Evolutionary conservation across 73 alveolate species (phyloP), one percentile per base, ranked within the genome.

Genomic region (Stentor coeruleus): DNA sequence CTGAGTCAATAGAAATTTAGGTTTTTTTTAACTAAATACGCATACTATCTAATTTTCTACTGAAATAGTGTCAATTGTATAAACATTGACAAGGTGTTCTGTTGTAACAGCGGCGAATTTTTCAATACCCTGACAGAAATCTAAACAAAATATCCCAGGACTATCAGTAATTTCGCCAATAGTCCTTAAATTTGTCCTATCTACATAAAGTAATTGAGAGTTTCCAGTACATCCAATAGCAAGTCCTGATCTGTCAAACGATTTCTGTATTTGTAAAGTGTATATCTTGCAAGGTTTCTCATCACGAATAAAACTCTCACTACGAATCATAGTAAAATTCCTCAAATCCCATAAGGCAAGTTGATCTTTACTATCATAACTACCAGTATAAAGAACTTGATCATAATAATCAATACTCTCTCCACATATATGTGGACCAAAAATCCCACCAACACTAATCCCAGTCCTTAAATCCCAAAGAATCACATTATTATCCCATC

Each of bases 281-380:
- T 49, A 49, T 11, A 20, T 20, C 66, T 49, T 49, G 20, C 66
- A 49, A 49, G 20, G 6, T 49, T 49, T 49, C 66, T 49, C 66
- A 49, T 11, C 66, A 49, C 66, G 6, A 11, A 11, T 20, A 49
- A 49, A n/a, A n/a, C n/a, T n/a, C n/a, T n/a, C n/a, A n/a, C n/a
- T n/a, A n/a, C n/a, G n/a, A n/a, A n/a, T n/a, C n/a, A n/a, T n/a
- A n/a, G n/a, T n/a, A n/a, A n/a, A 49, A 20, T 20, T 49, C 20
- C 66, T 49, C 66, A 49, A 49, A 20, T 49, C 66, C 93, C 96
- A 94, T 66, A 91, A 89, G 3, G 86, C 79, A 36, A 93, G 82
- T 84, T 86, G 93, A 74, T 94, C 98, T 94, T 95, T 91, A 14
- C 90, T 87, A 26, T 95, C 97, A 86, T 94, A 96, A 35, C 90